phyloP scores from a whole-genome alignment of 306 rosid species.

The Fragaria nilgerrensis region DNA sequence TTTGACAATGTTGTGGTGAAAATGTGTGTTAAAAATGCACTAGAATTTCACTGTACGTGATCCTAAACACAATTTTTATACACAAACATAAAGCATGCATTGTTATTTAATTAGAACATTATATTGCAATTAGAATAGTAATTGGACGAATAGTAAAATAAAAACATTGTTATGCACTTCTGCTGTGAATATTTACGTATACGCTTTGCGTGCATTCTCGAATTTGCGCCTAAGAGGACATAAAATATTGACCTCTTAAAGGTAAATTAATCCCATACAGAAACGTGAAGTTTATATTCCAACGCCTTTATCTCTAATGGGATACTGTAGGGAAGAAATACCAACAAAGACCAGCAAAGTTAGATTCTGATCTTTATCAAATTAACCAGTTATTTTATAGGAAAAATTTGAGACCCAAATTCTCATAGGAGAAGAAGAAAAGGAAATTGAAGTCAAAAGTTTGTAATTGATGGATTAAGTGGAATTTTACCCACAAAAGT shows the following conservation, averaged over 20 bases:
- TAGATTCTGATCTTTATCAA: not conserved
- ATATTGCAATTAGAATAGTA: too few relatives aligned
- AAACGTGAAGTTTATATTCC: not conserved
- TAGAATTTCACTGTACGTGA: too few relatives aligned
- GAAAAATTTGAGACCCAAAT: too few relatives aligned
- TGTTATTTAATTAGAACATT: too few relatives aligned
- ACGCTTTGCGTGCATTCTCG: not conserved
- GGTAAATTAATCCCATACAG: not conserved
- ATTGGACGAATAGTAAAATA: too few relatives aligned
- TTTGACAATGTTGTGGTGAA: too few relatives aligned
- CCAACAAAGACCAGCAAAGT: conserved; percentile 4
- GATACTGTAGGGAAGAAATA: not conserved
- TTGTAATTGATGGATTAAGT: not conserved
- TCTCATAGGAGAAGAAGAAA: not conserved
- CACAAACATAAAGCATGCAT: too few relatives aligned
- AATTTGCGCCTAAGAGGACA: not conserved
- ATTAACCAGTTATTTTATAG: too few relatives aligned
- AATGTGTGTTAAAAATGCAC: too few relatives aligned
- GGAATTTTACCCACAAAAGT: not conserved
- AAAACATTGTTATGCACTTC: too few relatives aligned
- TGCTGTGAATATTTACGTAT: too few relatives aligned
- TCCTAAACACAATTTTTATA: too few relatives aligned
- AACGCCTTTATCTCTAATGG: not conserved
- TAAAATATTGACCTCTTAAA: not conserved
- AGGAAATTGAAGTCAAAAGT: conserved; percentile 11